Evolutionary conservation across 192 early-diverging fungal species (phyloP).

Genomic region (Gamsiella multidivaricata): DNA sequence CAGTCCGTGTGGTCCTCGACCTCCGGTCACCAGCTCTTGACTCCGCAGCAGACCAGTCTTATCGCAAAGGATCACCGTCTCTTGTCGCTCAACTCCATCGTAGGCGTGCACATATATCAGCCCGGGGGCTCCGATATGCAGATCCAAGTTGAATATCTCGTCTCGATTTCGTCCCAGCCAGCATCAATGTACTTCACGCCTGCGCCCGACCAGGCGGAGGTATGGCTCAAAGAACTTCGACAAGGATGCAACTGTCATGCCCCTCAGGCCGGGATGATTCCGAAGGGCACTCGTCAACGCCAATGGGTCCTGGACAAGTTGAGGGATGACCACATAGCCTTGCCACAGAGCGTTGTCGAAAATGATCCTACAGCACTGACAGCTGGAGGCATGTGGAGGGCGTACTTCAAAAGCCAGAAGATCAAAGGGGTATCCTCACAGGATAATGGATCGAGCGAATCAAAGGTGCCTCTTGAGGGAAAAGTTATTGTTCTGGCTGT

Average conservation of each 20-base stretch:
- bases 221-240: constrained; percentile 37
- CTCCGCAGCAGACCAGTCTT: constrained; percentile 33
- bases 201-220: constrained; percentile 20
- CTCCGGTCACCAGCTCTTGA: constrained; percentile 44
- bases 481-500: constrained; percentile 41
- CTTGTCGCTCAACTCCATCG: constrained; percentile 39
- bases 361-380: constrained; percentile 41
- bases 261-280: constrained; percentile 27
- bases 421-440: constrained; percentile 27
- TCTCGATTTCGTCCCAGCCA: constrained; percentile 45
- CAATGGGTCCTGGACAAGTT: constrained; percentile 49
- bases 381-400: constrained; percentile 50
- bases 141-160: constrained; percentile 43
- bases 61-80: constrained; percentile 45
- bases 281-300: constrained; percentile 49
- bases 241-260: constrained; percentile 53
- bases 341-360: constrained; percentile 43
- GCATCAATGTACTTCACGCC: constrained; percentile 50
- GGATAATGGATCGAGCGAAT: constrained; percentile 7
- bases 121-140: constrained; percentile 20
- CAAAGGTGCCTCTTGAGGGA: constrained; percentile 37
- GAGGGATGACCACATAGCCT: constrained; percentile 34
- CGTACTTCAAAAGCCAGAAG: constrained; percentile 44
- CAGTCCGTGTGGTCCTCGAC: constrained; percentile 47
- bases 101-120: constrained; percentile 34